phyloP scores from a whole-genome alignment of 2,329 filamentous ascomycete species.

The Mycocentrospora acerina region DNA sequence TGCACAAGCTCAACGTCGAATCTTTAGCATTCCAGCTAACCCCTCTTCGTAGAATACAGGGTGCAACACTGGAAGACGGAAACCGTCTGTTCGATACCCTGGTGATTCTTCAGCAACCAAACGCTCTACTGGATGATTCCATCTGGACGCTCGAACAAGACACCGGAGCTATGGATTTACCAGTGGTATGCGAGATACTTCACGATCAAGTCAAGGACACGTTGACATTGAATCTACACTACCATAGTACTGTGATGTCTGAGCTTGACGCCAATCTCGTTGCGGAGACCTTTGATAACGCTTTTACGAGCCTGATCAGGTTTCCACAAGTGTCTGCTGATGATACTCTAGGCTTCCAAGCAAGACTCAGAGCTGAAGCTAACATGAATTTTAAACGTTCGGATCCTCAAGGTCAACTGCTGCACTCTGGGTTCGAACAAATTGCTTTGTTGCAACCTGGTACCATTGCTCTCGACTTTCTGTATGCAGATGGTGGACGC shows the following conservation, averaged over 20 bases:
- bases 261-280: slow-evolving; percentile 30
- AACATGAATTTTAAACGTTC: slow-evolving; percentile 21
- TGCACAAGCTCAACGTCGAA: slow-evolving; percentile 64
- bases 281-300: slow-evolving; percentile 29
- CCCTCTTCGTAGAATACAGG: slow-evolving; percentile 71
- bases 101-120: slow-evolving; percentile 72
- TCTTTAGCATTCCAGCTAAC: slow-evolving; percentile 72
- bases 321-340: slow-evolving; percentile 20
- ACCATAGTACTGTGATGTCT: slow-evolving; percentile 35
- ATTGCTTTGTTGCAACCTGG: slow-evolving; percentile 33
- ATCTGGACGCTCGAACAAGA: slow-evolving; percentile 57
- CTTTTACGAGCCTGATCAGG: slow-evolving; percentile 25
- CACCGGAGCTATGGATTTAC: slow-evolving; percentile 68
- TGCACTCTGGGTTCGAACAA: slow-evolving; percentile 44
- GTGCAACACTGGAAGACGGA: slow-evolving; percentile 48
- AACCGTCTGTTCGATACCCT: slow-evolving; percentile 74
- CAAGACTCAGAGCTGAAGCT: slow-evolving; percentile 22
- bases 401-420: slow-evolving; percentile 12
- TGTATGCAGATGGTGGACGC: slow-evolving; percentile 29
- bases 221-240: slow-evolving; percentile 64
- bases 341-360: slow-evolving; percentile 26
- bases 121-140: slow-evolving; percentile 45
- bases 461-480: slow-evolving; percentile 42
- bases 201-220: slow-evolving; percentile 57
- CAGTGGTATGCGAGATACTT: slow-evolving; percentile 73